Conservation (phyloP, 2,329 filamentous ascomycete genomes). For the Cladosporium cucumerinum region DNA sequence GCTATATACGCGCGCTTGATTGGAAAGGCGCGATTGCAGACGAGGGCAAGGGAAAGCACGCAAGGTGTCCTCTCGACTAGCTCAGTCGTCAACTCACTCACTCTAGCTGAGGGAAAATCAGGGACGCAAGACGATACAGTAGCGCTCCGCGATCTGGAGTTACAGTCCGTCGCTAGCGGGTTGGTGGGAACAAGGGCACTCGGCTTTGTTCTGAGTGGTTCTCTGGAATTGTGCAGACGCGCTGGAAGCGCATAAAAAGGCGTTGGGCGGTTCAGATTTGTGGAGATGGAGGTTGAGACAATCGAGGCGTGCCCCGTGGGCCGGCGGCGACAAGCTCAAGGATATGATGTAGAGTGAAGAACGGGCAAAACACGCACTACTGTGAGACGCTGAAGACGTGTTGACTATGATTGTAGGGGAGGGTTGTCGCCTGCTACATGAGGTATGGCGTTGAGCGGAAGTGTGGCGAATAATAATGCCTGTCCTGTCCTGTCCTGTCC, state of each 20-base stretch:
- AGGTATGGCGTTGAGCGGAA: neutral
- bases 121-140: neutral
- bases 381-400: neutral
- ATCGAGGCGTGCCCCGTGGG: slow-evolving; percentile 6
- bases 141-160: slow-evolving; percentile 4
- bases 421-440: neutral
- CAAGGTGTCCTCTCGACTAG: neutral
- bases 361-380: neutral
- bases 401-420: neutral
- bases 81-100: neutral
- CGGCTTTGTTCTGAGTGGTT: neutral
- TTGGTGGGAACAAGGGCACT: neutral
- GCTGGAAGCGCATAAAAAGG: slow-evolving; percentile 14
- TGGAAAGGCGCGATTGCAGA: neutral
- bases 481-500: neutral
- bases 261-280: slow-evolving; percentile 15
- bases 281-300: slow-evolving; percentile 14
- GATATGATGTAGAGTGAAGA: slow-evolving; percentile 10
- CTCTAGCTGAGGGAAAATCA: neutral
- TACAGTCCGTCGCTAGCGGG: slow-evolving; percentile 1
- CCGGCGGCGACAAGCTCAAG: slow-evolving; percentile 8
- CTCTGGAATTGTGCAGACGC: slow-evolving; percentile 14
- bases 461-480: neutral
- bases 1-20: neutral
- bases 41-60: neutral